phyloP scores from a whole-genome alignment of 805 yeast species.

The Kuraishia molischiana region DNA sequence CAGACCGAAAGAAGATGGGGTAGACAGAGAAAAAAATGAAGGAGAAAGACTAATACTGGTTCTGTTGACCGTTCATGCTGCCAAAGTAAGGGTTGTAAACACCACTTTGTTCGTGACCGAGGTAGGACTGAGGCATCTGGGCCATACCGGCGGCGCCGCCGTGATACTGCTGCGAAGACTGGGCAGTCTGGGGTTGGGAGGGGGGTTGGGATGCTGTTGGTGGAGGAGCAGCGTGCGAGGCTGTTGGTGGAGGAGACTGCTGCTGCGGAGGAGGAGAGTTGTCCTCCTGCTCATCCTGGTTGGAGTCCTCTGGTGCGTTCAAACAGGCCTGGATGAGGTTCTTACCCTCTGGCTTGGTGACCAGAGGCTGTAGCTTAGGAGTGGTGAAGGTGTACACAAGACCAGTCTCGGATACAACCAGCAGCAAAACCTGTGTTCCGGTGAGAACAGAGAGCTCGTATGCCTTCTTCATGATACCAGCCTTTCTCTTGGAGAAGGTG shows the following conservation, averaged over 20 bases:
- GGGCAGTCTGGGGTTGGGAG: constrained; percentile 10
- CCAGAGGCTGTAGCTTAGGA: constrained; percentile 97
- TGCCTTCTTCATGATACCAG: constrained; percentile 99
- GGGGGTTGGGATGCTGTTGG: constrained; percentile 17
- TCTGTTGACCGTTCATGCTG: constrained; percentile 48
- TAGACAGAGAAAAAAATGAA: too few species aligned
- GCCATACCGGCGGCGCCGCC: constrained; percentile 11
- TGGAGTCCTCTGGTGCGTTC: constrained; percentile 85
- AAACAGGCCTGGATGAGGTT: constrained; percentile 93
- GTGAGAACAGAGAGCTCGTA: constrained; percentile 93
- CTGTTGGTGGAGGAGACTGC: constrained; percentile 17
- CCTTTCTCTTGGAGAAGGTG: constrained; percentile 95
- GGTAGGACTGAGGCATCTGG: constrained; percentile 37
- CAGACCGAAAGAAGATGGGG: too few species aligned
- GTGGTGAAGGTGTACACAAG: constrained; percentile 96
- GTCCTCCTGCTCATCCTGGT: constrained; percentile 42
- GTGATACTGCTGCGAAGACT: constrained; percentile 3
- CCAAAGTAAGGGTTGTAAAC: constrained; percentile 59
- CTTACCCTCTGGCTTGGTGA: constrained; percentile 95
- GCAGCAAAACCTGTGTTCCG: constrained; percentile 90
- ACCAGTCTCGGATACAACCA: constrained; percentile 98
- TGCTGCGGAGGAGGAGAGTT: constrained; percentile 10
- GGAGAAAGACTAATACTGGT: constrained; percentile 20
- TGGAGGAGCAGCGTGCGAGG: constrained; percentile 17
- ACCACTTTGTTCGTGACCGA: constrained; percentile 42